Percentiles rank a stretch among this genome's conserved stretches.
These are phyloP conservation scores for Hypericum androsaemum DNA, from an alignment of 345 rosid species.

Conservation along the genomic window DNA sequence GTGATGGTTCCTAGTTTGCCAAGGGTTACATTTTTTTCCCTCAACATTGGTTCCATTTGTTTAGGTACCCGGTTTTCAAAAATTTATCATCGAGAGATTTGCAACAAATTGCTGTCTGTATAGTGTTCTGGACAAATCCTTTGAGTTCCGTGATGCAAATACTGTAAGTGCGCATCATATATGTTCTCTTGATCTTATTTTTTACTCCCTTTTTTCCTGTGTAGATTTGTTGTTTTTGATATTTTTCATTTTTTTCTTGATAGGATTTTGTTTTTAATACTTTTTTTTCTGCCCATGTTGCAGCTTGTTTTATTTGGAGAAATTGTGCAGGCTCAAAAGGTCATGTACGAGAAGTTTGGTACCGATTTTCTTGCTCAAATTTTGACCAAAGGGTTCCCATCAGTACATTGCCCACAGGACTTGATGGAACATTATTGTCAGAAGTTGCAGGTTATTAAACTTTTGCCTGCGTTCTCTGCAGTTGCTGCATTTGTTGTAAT, in stretches of 20 bases:
- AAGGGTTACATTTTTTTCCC: slow-evolving; percentile 12
- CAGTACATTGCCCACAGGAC: slow-evolving; percentile 54
- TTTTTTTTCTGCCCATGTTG: slow-evolving; percentile 11
- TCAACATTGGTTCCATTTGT: too few relatives aligned
- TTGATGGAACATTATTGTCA: slow-evolving; percentile 72
- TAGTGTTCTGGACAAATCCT: slow-evolving; percentile 83
- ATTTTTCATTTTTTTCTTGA: not conserved
- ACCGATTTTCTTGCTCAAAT: slow-evolving; percentile 56
- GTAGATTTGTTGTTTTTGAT: not conserved
- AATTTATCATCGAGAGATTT: slow-evolving; percentile 57
- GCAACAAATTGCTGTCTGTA: slow-evolving; percentile 74
- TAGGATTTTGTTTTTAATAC: not conserved
- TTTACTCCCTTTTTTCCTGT: not conserved
- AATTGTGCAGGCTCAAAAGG: slow-evolving; percentile 77
- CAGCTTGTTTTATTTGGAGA: slow-evolving; percentile 83
- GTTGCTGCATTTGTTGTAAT: not conserved
- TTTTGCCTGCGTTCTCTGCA: too few relatives aligned
- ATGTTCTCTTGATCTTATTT: too few relatives aligned
- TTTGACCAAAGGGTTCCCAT: slow-evolving; percentile 43
- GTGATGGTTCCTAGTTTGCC: slow-evolving; percentile 6
- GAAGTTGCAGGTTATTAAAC: slow-evolving; percentile 64
- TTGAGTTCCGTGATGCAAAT: slow-evolving; percentile 79
- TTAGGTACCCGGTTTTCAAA: slow-evolving; percentile 82
- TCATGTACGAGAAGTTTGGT: slow-evolving; percentile 91
- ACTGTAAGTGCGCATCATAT: slow-evolving; percentile 47